Conservation (phyloP, 2,329 filamentous ascomycete species). For the Chaetomium strumarium region DNA sequence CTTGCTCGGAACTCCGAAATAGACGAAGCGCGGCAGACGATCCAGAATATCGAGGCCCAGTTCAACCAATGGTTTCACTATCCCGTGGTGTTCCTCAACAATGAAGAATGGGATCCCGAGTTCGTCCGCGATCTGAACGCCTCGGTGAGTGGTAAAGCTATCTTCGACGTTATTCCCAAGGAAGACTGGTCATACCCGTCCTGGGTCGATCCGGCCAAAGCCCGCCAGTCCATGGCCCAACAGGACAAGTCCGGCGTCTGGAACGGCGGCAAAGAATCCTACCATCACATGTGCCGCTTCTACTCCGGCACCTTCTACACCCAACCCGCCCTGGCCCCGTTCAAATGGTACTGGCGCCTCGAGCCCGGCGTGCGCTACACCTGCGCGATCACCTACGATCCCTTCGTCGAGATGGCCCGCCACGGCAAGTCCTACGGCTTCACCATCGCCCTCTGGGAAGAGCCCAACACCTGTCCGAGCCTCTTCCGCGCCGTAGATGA, state of each 20-base stretch:
- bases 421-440: slow-evolving; percentile 40
- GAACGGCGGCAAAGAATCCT: slow-evolving; percentile 37
- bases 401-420: slow-evolving; percentile 41
- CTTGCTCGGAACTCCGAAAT: slow-evolving; percentile 41
- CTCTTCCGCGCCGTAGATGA: slow-evolving; percentile 38
- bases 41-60: slow-evolving; percentile 37
- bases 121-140: slow-evolving; percentile 35
- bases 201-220: slow-evolving; percentile 18
- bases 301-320: slow-evolving; percentile 43
- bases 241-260: slow-evolving; percentile 29
- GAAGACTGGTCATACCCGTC: slow-evolving; percentile 38
- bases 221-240: slow-evolving; percentile 21
- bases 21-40: slow-evolving; percentile 33
- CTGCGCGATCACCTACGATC: slow-evolving; percentile 43
- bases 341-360: slow-evolving; percentile 45
- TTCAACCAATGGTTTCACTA: slow-evolving; percentile 45
- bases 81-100: slow-evolving; percentile 42
- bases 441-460: slow-evolving; percentile 41
- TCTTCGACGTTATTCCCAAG: slow-evolving; percentile 38
- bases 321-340: slow-evolving; percentile 35
- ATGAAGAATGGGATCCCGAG: slow-evolving; percentile 36
- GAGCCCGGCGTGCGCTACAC: slow-evolving; percentile 40
- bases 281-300: slow-evolving; percentile 35
- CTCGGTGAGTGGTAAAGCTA: slow-evolving; percentile 32
- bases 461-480: slow-evolving; percentile 36